Evolutionary conservation across 2,329 filamentous ascomycete genomes (phyloP).

Genomic region (Saccharata proteae): DNA sequence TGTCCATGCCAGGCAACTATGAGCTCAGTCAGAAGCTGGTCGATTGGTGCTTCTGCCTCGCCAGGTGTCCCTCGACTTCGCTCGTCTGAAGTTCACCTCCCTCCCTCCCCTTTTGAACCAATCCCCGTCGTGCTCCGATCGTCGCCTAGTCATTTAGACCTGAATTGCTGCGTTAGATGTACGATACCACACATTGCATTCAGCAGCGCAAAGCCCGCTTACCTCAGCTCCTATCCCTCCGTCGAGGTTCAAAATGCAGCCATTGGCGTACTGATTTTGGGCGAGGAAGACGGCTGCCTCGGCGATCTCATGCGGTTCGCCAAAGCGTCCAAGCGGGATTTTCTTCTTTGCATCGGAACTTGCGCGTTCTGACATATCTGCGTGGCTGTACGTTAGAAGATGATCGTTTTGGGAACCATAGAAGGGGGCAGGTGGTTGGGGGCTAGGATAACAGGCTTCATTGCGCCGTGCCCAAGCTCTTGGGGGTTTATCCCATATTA

Average conservation of each 20-base stretch:
- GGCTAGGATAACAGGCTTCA: neutral
- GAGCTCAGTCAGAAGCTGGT: no score
- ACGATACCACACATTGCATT: no score
- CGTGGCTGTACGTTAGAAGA: conserved; percentile 10
- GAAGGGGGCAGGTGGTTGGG: neutral
- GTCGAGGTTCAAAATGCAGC: conserved; percentile 75
- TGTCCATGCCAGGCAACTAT: no score
- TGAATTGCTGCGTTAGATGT: no score
- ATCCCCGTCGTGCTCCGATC: no score
- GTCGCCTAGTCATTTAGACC: no score
- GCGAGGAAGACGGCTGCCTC: conserved; percentile 69
- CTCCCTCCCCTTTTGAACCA: no score
- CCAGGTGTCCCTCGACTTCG: no score
- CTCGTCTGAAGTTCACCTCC: no score
- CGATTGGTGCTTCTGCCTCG: no score
- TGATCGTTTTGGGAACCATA: neutral
- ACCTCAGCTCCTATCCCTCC: conserved; percentile 64
- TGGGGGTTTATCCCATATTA: no score
- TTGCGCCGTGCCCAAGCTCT: no score
- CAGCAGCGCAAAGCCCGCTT: conserved; percentile 10
- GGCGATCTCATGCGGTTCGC: conserved; percentile 59
- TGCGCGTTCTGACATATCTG: conserved; percentile 32
- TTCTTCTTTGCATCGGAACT: conserved; percentile 24
- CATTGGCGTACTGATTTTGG: conserved; percentile 71
- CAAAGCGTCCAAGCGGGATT: conserved; percentile 58